phyloP scores from a whole-genome alignment of 768 basidiomycete species.

The Royoungia palumana region DNA sequence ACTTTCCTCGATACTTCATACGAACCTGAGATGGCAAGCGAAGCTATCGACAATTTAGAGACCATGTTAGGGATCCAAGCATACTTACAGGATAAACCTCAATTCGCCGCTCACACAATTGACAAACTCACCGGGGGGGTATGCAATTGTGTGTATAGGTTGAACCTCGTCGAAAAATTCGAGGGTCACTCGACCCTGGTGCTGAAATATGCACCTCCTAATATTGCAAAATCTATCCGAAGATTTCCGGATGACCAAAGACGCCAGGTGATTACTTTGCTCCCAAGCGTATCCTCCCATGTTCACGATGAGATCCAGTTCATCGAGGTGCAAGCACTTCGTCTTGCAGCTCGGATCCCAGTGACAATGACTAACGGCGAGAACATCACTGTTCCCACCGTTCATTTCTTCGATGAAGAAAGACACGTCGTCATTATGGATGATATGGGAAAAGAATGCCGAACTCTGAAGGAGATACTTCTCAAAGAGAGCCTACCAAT shows the following conservation, averaged over 20 bases:
- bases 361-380: constrained; percentile 30
- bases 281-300: neutral
- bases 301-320: constrained; percentile 35
- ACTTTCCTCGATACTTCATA: neutral
- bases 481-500: constrained; percentile 32
- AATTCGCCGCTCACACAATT: constrained; percentile 42
- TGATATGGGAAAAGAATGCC: constrained; percentile 44
- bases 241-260: constrained; percentile 37
- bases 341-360: constrained; percentile 36
- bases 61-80: constrained; percentile 30
- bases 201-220: constrained; percentile 56
- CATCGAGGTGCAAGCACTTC: constrained; percentile 48
- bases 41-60: constrained; percentile 25
- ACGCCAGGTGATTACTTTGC: constrained; percentile 47
- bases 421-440: constrained; percentile 59
- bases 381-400: constrained; percentile 45
- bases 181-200: constrained; percentile 47
- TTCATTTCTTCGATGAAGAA: constrained; percentile 49
- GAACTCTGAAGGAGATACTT: constrained; percentile 41
- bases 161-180: constrained; percentile 41
- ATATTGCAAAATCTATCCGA: constrained; percentile 28
- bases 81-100: constrained; percentile 46
- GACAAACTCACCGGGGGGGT: constrained; percentile 47
- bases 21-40: constrained; percentile 13
- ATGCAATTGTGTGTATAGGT: constrained; percentile 57